Evolutionary conservation across 2,329 filamentous ascomycete species (phyloP).

Genomic region (Paraphoma sp.): DNA sequence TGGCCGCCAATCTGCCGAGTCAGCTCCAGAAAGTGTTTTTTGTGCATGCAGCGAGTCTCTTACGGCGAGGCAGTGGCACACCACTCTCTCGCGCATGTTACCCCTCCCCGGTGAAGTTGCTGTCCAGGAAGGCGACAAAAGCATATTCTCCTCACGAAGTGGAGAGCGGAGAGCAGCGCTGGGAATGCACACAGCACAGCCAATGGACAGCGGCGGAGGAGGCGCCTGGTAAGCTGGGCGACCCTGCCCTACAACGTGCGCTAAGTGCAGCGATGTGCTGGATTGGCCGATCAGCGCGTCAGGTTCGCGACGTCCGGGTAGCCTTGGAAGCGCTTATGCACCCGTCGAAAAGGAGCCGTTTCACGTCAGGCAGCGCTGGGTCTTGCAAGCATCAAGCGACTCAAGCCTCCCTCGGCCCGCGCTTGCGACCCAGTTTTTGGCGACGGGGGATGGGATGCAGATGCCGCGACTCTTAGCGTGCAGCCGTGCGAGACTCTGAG

Average conservation of each 20-base stretch:
- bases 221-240: constrained; percentile 6
- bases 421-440: constrained; percentile 11
- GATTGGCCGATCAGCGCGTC: constrained; percentile 16
- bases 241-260: constrained; percentile 2
- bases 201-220: constrained; percentile 7
- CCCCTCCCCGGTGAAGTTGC: background rate
- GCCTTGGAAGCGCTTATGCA: constrained; percentile 19
- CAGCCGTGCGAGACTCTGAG: constrained; percentile 12
- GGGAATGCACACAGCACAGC: background rate
- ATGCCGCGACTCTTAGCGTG: constrained; percentile 9
- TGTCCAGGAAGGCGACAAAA: background rate
- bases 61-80: background rate
- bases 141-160: background rate
- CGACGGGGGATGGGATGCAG: constrained; percentile 18
- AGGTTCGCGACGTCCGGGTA: constrained; percentile 9
- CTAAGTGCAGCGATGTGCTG: background rate
- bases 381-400: constrained; percentile 17
- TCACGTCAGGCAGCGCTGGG: constrained; percentile 9
- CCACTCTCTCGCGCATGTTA: background rate
- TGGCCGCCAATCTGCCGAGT: constrained; percentile 5
- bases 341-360: constrained; percentile 12
- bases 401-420: constrained; percentile 20
- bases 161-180: background rate
- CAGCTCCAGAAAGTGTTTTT: constrained; percentile 2
- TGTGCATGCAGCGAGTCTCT: background rate